Evolutionary conservation across 352 stramenopile species (phyloP).

Genomic region (Phytopythium sindhum): DNA sequence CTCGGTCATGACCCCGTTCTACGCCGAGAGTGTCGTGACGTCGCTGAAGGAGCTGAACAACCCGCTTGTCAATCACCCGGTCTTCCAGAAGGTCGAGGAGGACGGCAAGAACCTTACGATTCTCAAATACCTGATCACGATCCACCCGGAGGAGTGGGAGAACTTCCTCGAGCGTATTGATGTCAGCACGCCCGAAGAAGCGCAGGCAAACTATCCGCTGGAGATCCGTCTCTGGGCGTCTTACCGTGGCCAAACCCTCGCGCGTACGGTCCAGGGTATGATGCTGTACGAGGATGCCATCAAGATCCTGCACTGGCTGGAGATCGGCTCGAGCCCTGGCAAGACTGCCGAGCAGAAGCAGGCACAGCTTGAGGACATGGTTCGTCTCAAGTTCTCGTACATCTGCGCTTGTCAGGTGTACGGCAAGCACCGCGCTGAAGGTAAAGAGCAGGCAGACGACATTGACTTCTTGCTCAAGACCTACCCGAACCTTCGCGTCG

Average conservation of each 20-base stretch:
- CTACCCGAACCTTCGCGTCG: constrained; percentile 78
- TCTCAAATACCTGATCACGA: constrained; percentile 77
- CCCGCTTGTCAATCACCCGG: constrained; percentile 63
- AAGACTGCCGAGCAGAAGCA: constrained; percentile 73
- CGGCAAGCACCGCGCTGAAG: constrained; percentile 68
- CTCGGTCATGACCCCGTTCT: constrained; percentile 77
- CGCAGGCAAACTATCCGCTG: constrained; percentile 53
- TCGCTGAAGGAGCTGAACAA: constrained; percentile 65
- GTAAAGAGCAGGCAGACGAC: constrained; percentile 62
- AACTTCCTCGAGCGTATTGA: constrained; percentile 79
- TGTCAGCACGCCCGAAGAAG: constrained; percentile 59
- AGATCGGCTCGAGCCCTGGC: constrained; percentile 65
- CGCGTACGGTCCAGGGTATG: constrained; percentile 76
- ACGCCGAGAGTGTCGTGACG: constrained; percentile 67
- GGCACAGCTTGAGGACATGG: constrained; percentile 73
- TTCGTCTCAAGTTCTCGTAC: constrained; percentile 80
- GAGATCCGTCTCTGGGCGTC: constrained; percentile 78
- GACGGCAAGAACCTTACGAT: constrained; percentile 79
- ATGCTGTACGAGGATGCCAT: constrained; percentile 83
- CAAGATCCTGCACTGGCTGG: constrained; percentile 80
- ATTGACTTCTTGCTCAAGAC: constrained; percentile 74
- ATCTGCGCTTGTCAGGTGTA: constrained; percentile 85
- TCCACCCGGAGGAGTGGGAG: constrained; percentile 74
- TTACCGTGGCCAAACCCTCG: constrained; percentile 72
- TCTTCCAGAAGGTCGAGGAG: constrained; percentile 74